Percentiles rank a stretch among this genome's conserved stretches.
Evolutionary conservation across 2,329 filamentous ascomycete species (phyloP).

Genomic region (Hysterium pulicare): DNA sequence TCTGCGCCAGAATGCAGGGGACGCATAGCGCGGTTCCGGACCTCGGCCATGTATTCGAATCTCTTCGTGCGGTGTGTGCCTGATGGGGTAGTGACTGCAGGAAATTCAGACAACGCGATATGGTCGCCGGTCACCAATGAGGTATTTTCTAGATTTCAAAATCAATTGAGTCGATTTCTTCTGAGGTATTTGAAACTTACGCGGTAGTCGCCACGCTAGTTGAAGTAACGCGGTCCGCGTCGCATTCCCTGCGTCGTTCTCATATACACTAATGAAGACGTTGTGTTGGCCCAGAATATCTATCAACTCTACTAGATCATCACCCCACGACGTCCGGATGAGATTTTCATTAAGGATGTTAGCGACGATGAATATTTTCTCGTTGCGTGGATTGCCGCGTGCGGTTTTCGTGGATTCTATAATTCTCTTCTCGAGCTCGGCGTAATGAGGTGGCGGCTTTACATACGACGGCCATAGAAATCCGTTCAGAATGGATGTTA

Average conservation of each 20-base stretch:
- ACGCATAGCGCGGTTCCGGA: constrained; percentile 63
- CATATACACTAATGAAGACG: constrained; percentile 66
- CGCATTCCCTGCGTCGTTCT: constrained; percentile 59
- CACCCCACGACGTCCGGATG: constrained; percentile 59
- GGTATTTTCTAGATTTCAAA: constrained; percentile 20
- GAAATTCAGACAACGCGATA: constrained; percentile 51
- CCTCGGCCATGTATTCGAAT: constrained; percentile 64
- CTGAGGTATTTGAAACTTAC: constrained; percentile 19
- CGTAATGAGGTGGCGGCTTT: constrained; percentile 47
- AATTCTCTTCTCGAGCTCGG: constrained; percentile 20
- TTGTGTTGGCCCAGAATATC: constrained; percentile 61
- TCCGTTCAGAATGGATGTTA: constrained; percentile 1
- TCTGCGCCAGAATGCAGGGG: constrained; percentile 50
- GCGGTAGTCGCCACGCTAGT: constrained; percentile 46
- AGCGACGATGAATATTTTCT: constrained; percentile 67
- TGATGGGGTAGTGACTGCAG: constrained; percentile 56
- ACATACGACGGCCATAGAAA: constrained; percentile 50
- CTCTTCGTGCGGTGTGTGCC: constrained; percentile 60
- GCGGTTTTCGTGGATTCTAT: constrained; percentile 12
- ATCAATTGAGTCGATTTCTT: not conserved
- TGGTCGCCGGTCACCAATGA: constrained; percentile 53
- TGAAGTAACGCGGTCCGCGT: constrained; percentile 51
- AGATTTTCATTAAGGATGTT: constrained; percentile 63
- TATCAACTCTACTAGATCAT: constrained; percentile 55
- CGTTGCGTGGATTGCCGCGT: constrained; percentile 48